Conservation (phyloP, 805 yeast species). For the Nakazawaea laoshanensis region DNA sequence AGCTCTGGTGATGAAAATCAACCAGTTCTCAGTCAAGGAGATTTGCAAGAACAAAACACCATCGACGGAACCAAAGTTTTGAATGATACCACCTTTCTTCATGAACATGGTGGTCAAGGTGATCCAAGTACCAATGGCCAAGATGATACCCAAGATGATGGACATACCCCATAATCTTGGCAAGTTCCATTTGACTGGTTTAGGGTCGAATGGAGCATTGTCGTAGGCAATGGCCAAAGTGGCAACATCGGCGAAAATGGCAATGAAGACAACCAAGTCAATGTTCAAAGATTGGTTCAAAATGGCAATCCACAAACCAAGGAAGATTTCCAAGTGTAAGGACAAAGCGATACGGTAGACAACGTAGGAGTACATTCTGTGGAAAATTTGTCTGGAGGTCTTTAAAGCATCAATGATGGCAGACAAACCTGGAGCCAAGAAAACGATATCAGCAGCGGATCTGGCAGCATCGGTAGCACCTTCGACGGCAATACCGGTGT, state of each 20-base stretch:
- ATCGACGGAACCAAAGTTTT: constrained; percentile 90
- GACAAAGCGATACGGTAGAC: constrained; percentile 97
- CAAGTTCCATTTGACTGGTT: constrained; percentile 93
- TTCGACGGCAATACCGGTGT: constrained; percentile 96
- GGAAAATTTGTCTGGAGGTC: constrained; percentile 96
- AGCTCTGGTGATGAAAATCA: constrained; percentile 94
- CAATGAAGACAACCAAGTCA: constrained; percentile 91
- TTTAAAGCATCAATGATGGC: constrained; percentile 91
- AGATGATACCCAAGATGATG: constrained; percentile 71
- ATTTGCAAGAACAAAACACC: constrained; percentile 92
- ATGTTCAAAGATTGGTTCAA: constrained; percentile 79
- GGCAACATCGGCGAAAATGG: constrained; percentile 96
- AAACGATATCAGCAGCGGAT: constrained; percentile 94
- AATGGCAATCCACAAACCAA: constrained; percentile 96
- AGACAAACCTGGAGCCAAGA: constrained; percentile 92
- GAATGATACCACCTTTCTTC: constrained; percentile 88
- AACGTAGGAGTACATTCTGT: constrained; percentile 97
- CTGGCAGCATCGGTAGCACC: constrained; percentile 97
- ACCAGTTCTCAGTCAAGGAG: constrained; percentile 94
- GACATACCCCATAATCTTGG: constrained; percentile 98
- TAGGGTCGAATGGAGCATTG: constrained; percentile 90
- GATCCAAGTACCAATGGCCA: constrained; percentile 92
- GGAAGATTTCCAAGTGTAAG: constrained; percentile 87
- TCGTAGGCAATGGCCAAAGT: constrained; percentile 96
- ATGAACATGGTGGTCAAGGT: constrained; percentile 90